These are phyloP conservation scores for Schwanniomyces sp. DNA, from an alignment of 805 yeast species.

Conservation along the genomic window DNA sequence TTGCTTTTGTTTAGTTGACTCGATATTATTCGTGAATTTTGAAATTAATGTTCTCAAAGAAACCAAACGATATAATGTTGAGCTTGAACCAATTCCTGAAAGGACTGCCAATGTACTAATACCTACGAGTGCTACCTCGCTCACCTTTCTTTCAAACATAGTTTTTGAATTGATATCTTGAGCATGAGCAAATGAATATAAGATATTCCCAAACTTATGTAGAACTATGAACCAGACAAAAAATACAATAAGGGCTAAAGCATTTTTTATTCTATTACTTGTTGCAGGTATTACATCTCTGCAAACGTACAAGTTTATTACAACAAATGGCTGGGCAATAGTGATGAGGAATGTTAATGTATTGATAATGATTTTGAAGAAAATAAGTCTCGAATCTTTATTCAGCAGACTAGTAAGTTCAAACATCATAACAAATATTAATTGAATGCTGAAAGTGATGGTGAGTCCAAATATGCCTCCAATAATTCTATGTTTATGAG, in stretches of 20 bases:
- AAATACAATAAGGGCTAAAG: slow-evolving; percentile 10
- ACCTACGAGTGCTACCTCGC: slow-evolving; percentile 48
- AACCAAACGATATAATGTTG: slow-evolving; percentile 39
- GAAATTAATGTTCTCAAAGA: slow-evolving; percentile 4
- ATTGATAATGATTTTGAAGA: slow-evolving; percentile 41
- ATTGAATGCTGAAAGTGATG: slow-evolving; percentile 28
- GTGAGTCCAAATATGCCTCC: slow-evolving; percentile 29
- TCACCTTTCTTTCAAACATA: slow-evolving; percentile 42
- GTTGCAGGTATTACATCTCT: slow-evolving; percentile 23
- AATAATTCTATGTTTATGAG: slow-evolving; percentile 12
- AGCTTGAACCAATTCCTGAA: slow-evolving; percentile 53
- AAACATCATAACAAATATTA: slow-evolving; percentile 35
- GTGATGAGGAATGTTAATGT: slow-evolving; percentile 38
- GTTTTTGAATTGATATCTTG: slow-evolving; percentile 20
- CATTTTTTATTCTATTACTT: neutral
- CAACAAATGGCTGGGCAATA: slow-evolving; percentile 44
- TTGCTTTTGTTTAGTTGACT: neutral
- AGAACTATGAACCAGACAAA: slow-evolving; percentile 33
- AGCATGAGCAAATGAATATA: slow-evolving; percentile 17
- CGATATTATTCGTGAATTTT: neutral
- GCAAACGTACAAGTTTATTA: slow-evolving; percentile 28
- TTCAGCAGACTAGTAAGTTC: slow-evolving; percentile 28
- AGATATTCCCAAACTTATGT: slow-evolving; percentile 32
- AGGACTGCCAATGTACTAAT: slow-evolving; percentile 49
- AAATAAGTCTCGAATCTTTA: slow-evolving; percentile 22